A percentile compares a stretch with the other conserved stretches of the same genome.
phyloP scores from a whole-genome alignment of 2,329 filamentous ascomycete species.

The Botryotinia convoluta region DNA sequence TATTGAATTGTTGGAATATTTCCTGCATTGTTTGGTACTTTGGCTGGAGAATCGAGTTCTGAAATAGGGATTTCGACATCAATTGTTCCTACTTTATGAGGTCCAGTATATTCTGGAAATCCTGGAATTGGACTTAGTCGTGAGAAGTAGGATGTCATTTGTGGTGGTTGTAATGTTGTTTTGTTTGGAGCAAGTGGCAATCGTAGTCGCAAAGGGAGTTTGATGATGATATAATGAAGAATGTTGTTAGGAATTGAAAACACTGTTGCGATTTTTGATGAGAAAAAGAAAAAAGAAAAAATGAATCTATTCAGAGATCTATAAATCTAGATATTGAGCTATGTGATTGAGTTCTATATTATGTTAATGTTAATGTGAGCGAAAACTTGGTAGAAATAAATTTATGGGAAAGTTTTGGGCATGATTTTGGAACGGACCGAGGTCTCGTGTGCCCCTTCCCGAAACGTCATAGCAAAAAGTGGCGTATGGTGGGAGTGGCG shows the following conservation, averaged over 20 bases:
- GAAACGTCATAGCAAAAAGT: slow-evolving; percentile 11
- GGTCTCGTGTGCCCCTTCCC: slow-evolving; percentile 8
- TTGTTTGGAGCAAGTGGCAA: not conserved
- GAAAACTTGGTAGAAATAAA: not conserved
- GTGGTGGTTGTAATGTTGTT: not conserved
- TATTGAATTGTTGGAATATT: slow-evolving; percentile 72
- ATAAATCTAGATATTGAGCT: not conserved
- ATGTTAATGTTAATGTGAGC: not conserved
- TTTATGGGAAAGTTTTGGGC: slow-evolving; percentile 5
- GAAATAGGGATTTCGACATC: slow-evolving; percentile 76
- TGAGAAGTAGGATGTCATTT: slow-evolving; percentile 40
- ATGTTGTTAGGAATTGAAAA: slow-evolving; percentile 5
- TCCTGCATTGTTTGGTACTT: slow-evolving; percentile 47
- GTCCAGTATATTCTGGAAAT: slow-evolving; percentile 74
- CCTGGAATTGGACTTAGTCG: slow-evolving; percentile 65
- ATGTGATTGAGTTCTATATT: not conserved
- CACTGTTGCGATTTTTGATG: not conserved
- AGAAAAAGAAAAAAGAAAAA: not conserved
- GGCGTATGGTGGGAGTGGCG: not conserved
- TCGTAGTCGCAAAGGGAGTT: not conserved
- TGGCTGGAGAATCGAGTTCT: slow-evolving; percentile 54
- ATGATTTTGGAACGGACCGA: not conserved
- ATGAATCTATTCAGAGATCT: not conserved
- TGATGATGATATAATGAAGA: not conserved
- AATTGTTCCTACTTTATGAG: slow-evolving; percentile 74